These are phyloP conservation scores for Cryptococcus jaspeensis DNA, from an alignment of 1,284 basidiomycete genomes.

Conservation along the genomic window DNA sequence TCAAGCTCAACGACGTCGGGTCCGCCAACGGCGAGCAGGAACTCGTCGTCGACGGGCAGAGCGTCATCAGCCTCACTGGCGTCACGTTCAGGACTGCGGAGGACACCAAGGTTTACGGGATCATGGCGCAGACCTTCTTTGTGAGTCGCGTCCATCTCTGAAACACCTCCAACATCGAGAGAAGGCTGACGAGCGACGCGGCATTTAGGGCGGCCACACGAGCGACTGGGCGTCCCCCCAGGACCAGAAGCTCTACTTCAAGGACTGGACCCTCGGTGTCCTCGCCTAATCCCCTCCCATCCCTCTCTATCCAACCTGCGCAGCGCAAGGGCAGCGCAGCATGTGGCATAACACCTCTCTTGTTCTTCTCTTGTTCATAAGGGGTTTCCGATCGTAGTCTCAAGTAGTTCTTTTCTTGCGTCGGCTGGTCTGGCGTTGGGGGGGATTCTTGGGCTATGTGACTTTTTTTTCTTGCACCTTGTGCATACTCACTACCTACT, in stretches of 20 bases:
- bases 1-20: slow-evolving; percentile 62
- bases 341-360: neutral
- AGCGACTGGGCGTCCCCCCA: slow-evolving; percentile 59
- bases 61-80: slow-evolving; percentile 58
- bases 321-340: neutral
- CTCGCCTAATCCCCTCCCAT: slow-evolving; percentile 48
- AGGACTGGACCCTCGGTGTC: slow-evolving; percentile 65
- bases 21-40: slow-evolving; percentile 56
- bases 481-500: no score
- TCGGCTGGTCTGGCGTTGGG: neutral
- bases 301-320: neutral
- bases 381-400: neutral
- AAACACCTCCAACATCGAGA: neutral
- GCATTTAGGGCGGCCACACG: slow-evolving; percentile 35
- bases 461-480: no score
- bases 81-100: slow-evolving; percentile 56
- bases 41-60: slow-evolving; percentile 61
- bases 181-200: neutral
- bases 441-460: no score
- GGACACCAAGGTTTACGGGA: slow-evolving; percentile 58
- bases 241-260: slow-evolving; percentile 61
- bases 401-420: no score
- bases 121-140: slow-evolving; percentile 70
- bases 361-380: neutral
- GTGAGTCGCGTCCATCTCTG: slow-evolving; percentile 58